Percentiles rank a stretch among this genome's conserved stretches.
These are phyloP conservation scores for Artomyces pyxidatus DNA, from an alignment of 768 basidiomycete genomes.

Conservation along the genomic window DNA sequence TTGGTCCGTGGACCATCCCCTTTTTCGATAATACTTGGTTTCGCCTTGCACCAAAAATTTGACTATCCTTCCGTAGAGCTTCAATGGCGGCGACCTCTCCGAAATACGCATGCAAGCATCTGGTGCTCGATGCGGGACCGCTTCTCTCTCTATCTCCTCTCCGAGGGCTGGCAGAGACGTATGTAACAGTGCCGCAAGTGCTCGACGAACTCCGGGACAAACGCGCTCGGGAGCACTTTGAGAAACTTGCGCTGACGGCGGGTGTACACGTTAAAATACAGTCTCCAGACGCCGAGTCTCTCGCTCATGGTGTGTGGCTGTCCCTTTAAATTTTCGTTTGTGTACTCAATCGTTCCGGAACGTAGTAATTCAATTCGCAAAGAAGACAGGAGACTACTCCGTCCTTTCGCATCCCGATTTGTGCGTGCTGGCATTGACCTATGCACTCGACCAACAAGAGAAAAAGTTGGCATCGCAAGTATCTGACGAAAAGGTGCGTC, in stretches of 20 bases:
- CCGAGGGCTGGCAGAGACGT: slow-evolving; percentile 80
- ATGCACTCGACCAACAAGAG: slow-evolving; percentile 57
- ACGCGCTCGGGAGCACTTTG: slow-evolving; percentile 80
- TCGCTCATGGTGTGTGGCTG: slow-evolving; percentile 57
- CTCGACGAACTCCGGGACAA: slow-evolving; percentile 85
- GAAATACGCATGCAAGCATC: slow-evolving; percentile 53
- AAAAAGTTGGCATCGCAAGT: slow-evolving; percentile 24
- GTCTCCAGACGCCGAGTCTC: slow-evolving; percentile 59
- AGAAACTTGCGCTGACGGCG: slow-evolving; percentile 64
- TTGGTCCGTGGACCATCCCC: background rate
- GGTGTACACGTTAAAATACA: slow-evolving; percentile 69
- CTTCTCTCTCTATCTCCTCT: slow-evolving; percentile 84
- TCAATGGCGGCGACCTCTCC: slow-evolving; percentile 14
- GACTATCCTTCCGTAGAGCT: no score
- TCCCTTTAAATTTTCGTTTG: no score
- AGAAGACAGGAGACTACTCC: slow-evolving; percentile 93
- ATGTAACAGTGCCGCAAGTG: slow-evolving; percentile 85
- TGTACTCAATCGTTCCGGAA: no score
- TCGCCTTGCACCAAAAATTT: slow-evolving; percentile 1
- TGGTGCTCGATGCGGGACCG: slow-evolving; percentile 92
- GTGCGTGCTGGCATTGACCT: slow-evolving; percentile 82
- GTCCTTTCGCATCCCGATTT: slow-evolving; percentile 90
- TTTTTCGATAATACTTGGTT: background rate
- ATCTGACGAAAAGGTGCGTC: slow-evolving; percentile 17
- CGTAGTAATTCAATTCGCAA: slow-evolving; percentile 83